Base-by-base conservation (phyloP, 148 eudicot species). In the Vaccinium corymbosum region DNA sequence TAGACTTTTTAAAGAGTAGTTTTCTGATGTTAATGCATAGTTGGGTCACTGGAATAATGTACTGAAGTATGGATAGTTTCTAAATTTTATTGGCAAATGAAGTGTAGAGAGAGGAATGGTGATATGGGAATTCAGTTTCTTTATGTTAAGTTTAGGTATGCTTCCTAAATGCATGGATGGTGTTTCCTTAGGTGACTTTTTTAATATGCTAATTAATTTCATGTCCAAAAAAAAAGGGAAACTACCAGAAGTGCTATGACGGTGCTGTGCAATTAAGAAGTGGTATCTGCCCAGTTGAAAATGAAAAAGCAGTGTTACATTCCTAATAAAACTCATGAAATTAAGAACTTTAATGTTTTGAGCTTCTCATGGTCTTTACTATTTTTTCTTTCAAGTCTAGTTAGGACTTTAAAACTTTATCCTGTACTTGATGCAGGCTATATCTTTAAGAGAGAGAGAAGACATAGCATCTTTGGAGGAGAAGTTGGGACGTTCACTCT, bases 381-480 rank as follows among this genome's bases (percentile, higher is more conserved):
- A 42, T 62, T 52, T 72, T 7, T 52, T 55, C 20, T 59, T 16
- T 4, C 2, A 73, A 55, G 6, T 42, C 66, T 6, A 1, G 55
- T 3, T 76, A 19, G 76, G 64, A 56, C 16, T 80, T 59, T 1
- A n/a, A 52, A 62, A 38, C 32, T 32, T 22, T 76, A 32, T 10
- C n/a, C 48, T 78, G 75, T 42, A 7, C 62, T 78, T 82, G 56
- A 84, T 82, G 78, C 87, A 97, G 99, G 97, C 98, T 80, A 86
- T 97, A 78, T 87, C 90, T 81, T 83, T 85, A 59, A 91, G 99
- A 82, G 99, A 97, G 92, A 88, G 85, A 89, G 97, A 94, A 85
- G 99, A 97, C 87, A 80, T 93, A 83, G 83, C 93, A 81, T 93
- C 94, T 72, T 88, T 97, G 87, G 99, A 97, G 89, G 98, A 92